Evolutionary conservation across 2,329 filamentous ascomycete species (phyloP).

Genomic region (Aspergillus pseudoterreus): DNA sequence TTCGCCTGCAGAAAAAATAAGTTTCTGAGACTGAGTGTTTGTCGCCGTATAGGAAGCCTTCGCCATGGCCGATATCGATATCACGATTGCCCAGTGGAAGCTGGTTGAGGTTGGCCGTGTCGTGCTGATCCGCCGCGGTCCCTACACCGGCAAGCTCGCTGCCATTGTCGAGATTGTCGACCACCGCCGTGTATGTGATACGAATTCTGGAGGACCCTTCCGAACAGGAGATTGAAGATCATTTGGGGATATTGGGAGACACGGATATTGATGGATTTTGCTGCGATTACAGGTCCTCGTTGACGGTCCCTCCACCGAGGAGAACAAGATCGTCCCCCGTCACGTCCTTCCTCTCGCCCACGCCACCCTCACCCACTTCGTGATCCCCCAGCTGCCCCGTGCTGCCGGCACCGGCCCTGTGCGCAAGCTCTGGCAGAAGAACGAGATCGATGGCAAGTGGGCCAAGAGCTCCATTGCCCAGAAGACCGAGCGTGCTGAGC

Average conservation of each 20-base stretch:
- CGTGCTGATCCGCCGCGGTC: slow-evolving; percentile 82
- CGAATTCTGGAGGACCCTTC: slow-evolving; percentile 7
- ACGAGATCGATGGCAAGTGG: slow-evolving; percentile 91
- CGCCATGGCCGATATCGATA: slow-evolving; percentile 79
- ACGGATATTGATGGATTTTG: slow-evolving; percentile 9
- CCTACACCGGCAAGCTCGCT: slow-evolving; percentile 80
- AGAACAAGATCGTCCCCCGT: slow-evolving; percentile 76
- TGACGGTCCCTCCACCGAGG: slow-evolving; percentile 84
- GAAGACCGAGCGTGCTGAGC: slow-evolving; percentile 80
- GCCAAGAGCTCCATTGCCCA: slow-evolving; percentile 88
- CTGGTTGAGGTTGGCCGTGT: slow-evolving; percentile 98
- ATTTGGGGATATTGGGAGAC: slow-evolving; percentile 19
- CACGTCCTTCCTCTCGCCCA: slow-evolving; percentile 79
- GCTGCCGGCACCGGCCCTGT: slow-evolving; percentile 77
- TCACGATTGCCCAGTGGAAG: slow-evolving; percentile 84
- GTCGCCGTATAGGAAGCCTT: slow-evolving; percentile 51
- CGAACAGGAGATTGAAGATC: slow-evolving; percentile 4
- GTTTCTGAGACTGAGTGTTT: slow-evolving; percentile 22
- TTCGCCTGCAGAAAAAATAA: slow-evolving; percentile 13
- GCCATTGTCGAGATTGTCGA: slow-evolving; percentile 99
- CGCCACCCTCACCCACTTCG: slow-evolving; percentile 83
- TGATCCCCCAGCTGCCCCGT: slow-evolving; percentile 81
- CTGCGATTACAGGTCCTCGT: slow-evolving; percentile 71
- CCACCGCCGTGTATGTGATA: slow-evolving; percentile 93
- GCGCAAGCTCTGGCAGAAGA: slow-evolving; percentile 85